Conservation (phyloP, 805 yeast genomes). For the Debaryomyces tyrocola region DNA sequence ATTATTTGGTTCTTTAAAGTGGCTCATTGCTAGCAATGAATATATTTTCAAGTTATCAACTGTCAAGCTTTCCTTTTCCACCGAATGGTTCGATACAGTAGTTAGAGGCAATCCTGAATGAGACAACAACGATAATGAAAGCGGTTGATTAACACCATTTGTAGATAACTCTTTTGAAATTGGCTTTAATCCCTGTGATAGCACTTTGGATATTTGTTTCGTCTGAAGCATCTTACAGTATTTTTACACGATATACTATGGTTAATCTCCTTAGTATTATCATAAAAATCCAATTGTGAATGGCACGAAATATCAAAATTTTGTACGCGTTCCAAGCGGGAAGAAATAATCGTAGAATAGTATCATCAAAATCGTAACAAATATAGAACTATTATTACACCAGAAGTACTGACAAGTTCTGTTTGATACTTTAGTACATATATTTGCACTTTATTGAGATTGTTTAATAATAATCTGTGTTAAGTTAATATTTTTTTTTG, state of each 20-base stretch:
- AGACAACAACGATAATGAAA: conserved; percentile 36
- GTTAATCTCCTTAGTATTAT: too few relatives aligned
- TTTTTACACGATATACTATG: too few relatives aligned
- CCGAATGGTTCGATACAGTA: conserved; percentile 28
- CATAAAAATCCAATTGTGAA: background rate
- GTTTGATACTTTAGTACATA: too few relatives aligned
- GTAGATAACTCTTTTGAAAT: conserved; percentile 6
- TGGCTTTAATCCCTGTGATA: conserved; percentile 32
- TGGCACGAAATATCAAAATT: background rate
- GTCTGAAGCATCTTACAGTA: conserved; percentile 35
- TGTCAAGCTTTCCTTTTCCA: conserved; percentile 8
- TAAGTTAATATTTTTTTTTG: too few relatives aligned
- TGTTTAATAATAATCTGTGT: too few relatives aligned
- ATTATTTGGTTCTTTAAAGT: conserved; percentile 15
- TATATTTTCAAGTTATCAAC: conserved; percentile 34
- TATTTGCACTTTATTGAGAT: too few relatives aligned
- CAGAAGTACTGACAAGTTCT: too few relatives aligned
- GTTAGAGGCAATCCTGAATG: conserved; percentile 39
- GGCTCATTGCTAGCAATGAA: conserved; percentile 35
- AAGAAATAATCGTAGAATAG: background rate
- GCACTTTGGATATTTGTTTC: conserved; percentile 34
- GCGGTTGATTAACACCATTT: conserved; percentile 16
- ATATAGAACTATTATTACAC: background rate
- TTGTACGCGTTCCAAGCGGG: background rate
- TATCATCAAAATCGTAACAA: background rate